phyloP scores from a whole-genome alignment of 768 basidiomycete species.

The Leccinum ochraceum region DNA sequence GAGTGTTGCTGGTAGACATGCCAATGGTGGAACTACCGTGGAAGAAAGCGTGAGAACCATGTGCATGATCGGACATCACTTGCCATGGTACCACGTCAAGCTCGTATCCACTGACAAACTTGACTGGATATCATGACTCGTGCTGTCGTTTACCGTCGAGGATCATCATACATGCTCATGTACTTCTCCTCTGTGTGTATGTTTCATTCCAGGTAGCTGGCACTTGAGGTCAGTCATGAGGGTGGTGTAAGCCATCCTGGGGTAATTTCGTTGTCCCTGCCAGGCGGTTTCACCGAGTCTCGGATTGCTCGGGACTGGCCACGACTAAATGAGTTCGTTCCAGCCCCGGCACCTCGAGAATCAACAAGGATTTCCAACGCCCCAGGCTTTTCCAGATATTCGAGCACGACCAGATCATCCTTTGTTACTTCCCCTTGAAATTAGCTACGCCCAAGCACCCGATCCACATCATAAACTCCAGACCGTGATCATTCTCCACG shows the following conservation, averaged over 20 bases:
- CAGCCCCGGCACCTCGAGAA: not conserved
- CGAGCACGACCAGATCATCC: not conserved
- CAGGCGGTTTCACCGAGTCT: no score
- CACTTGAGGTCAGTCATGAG: no score
- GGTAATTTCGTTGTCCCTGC: no score
- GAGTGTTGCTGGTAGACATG: slow-evolving; percentile 33
- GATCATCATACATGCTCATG: no score
- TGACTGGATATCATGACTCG: no score
- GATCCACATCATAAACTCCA: not conserved
- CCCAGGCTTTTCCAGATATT: not conserved
- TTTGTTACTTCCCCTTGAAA: not conserved
- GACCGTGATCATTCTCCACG: not conserved
- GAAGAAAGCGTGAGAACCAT: not conserved
- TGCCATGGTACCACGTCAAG: no score
- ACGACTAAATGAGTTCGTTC: not conserved
- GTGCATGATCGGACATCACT: not conserved
- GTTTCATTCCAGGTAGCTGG: no score
- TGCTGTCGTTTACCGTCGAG: no score
- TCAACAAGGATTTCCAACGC: not conserved
- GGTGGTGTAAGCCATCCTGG: no score
- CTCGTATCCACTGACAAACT: no score
- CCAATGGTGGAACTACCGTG: not conserved
- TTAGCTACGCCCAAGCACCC: not conserved
- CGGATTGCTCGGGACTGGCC: not conserved
- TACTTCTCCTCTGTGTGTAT: no score